These are phyloP conservation scores for Phytopythium aichiense DNA, from an alignment of 352 stramenopile genomes.

Conservation along the genomic window DNA sequence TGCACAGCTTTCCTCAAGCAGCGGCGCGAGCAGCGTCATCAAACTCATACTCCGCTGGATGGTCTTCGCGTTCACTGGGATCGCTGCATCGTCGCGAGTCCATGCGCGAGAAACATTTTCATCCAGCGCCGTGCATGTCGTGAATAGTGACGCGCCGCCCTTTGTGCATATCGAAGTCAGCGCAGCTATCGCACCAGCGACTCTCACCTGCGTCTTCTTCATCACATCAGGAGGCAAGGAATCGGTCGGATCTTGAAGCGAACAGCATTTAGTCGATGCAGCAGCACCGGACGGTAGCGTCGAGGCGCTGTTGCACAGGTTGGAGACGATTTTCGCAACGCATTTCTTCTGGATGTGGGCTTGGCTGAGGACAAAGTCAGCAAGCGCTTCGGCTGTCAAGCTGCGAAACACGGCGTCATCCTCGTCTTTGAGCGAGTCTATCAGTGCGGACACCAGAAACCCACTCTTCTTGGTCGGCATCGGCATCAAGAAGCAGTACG, in stretches of 20 bases:
- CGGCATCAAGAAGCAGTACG: slow-evolving; percentile 45
- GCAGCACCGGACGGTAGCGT: not conserved
- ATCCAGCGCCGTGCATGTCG: slow-evolving; percentile 28
- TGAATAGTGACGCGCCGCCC: slow-evolving; percentile 29
- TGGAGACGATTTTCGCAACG: slow-evolving; percentile 72
- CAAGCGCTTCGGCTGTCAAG: slow-evolving; percentile 47
- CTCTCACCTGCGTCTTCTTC: slow-evolving; percentile 32
- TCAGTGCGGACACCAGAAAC: slow-evolving; percentile 75
- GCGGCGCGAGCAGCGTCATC: slow-evolving; percentile 32
- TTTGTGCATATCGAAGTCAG: slow-evolving; percentile 36
- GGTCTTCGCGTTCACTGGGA: slow-evolving; percentile 17
- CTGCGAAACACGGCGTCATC: slow-evolving; percentile 33
- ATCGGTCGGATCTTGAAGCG: not conserved
- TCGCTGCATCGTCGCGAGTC: slow-evolving; percentile 3
- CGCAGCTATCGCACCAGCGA: slow-evolving; percentile 36
- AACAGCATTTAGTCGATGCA: not conserved
- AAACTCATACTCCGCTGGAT: slow-evolving; percentile 53
- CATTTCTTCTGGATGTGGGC: slow-evolving; percentile 55
- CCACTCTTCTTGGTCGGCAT: slow-evolving; percentile 66
- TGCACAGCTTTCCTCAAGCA: slow-evolving; percentile 20
- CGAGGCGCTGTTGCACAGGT: slow-evolving; percentile 64
- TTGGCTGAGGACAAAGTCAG: slow-evolving; percentile 54
- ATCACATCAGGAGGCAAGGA: slow-evolving; percentile 16
- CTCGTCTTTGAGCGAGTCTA: slow-evolving; percentile 76
- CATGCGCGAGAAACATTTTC: slow-evolving; percentile 33